These are phyloP conservation scores for Metahyphopichia silvanorum DNA, from an alignment of 805 yeast species.

Conservation along the genomic window DNA sequence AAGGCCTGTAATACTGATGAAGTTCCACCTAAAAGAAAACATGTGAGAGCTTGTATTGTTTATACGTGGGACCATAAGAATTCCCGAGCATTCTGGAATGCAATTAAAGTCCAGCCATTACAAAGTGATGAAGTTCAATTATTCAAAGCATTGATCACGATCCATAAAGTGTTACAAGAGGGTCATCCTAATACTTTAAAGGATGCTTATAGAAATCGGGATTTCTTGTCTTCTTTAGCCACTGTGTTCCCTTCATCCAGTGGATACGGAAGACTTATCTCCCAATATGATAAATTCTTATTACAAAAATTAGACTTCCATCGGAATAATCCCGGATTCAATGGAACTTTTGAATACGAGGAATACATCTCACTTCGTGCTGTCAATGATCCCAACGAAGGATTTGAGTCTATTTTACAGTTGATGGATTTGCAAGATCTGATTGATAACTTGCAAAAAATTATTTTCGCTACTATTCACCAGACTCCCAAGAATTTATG, in stretches of 20 bases:
- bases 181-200: conserved; percentile 86
- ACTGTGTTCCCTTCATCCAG: conserved; percentile 46
- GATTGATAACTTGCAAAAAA: conserved; percentile 72
- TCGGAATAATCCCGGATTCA: conserved; percentile 80
- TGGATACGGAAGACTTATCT: conserved; percentile 69
- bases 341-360: conserved; percentile 94
- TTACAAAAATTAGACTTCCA: conserved; percentile 79
- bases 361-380: conserved; percentile 86
- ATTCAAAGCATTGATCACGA: conserved; percentile 79
- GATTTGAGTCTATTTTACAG: conserved; percentile 84
- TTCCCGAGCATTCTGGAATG: conserved; percentile 81
- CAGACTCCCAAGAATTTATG: conserved; percentile 65
- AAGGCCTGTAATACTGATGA: conserved; percentile 88
- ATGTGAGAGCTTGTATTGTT: conserved; percentile 92
- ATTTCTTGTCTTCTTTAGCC: conserved; percentile 73
- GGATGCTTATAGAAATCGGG: conserved; percentile 76
- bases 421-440: conserved; percentile 83
- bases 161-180: conserved; percentile 94
- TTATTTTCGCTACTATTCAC: conserved; percentile 69
- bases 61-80: conserved; percentile 95
- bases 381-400: conserved; percentile 93
- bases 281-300: conserved; percentile 70
- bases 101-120: conserved; percentile 73
- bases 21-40: conserved; percentile 92
- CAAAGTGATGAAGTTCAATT: conserved; percentile 79